Percentiles rank a stretch among this genome's conserved stretches.
phyloP scores from a whole-genome alignment of 2,329 filamentous ascomycete species.

The Colletotrichum echinochloae region DNA sequence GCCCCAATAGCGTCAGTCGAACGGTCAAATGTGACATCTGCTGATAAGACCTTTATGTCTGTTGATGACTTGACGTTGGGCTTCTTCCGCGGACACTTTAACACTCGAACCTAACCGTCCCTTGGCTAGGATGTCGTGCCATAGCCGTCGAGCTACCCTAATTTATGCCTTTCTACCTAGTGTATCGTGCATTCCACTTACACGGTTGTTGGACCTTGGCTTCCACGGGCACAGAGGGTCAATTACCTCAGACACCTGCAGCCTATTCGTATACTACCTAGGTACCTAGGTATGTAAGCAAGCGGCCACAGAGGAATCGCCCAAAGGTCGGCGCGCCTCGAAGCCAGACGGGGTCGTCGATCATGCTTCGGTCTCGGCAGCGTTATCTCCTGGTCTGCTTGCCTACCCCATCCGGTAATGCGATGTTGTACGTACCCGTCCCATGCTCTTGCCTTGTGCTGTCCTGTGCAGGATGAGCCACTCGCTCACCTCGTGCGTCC shows the following conservation, averaged over 20 bases:
- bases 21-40: slow-evolving; percentile 20
- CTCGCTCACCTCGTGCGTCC: slow-evolving; percentile 19
- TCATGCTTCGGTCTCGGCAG: neutral
- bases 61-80: slow-evolving; percentile 1
- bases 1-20: slow-evolving; percentile 34
- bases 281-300: too few species aligned
- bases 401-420: slow-evolving; percentile 7
- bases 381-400: neutral
- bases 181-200: slow-evolving; percentile 4
- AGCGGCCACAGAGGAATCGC: neutral
- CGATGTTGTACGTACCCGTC: slow-evolving; percentile 7
- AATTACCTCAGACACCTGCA: neutral
- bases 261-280: neutral
- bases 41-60: slow-evolving; percentile 37
- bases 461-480: slow-evolving; percentile 19
- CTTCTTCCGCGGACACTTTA: slow-evolving; percentile 31
- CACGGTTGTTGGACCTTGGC: neutral
- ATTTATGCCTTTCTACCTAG: neutral
- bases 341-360: neutral
- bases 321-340: neutral
- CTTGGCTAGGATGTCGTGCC: slow-evolving; percentile 39
- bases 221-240: neutral
- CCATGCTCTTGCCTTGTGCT: slow-evolving; percentile 7
- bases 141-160: slow-evolving; percentile 4
- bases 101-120: neutral